Conservation (phyloP, 2,329 filamentous ascomycete species). For the Stemphylium vesicarium region DNA sequence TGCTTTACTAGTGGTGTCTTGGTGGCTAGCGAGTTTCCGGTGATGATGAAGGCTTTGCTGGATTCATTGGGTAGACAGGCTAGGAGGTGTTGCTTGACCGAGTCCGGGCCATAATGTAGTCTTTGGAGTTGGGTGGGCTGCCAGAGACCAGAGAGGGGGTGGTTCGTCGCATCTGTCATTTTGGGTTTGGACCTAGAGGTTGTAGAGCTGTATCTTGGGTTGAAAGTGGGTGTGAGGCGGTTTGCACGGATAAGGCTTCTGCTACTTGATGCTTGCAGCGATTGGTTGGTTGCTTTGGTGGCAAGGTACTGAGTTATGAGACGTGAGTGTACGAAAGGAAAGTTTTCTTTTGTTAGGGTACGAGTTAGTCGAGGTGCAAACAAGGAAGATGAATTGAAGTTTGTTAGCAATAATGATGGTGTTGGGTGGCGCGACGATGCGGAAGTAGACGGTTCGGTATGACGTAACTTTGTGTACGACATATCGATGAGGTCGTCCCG, state of each 20-base stretch:
- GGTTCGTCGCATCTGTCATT: slow-evolving; percentile 53
- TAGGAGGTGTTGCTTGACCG: slow-evolving; percentile 56
- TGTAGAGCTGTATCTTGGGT: neutral
- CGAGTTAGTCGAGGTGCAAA: neutral
- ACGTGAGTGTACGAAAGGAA: neutral
- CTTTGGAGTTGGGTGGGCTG: slow-evolving; percentile 58
- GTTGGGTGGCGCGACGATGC: neutral
- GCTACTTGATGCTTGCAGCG: neutral
- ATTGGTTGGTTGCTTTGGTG: neutral
- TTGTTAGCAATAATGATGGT: neutral
- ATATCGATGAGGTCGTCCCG: slow-evolving; percentile 6
- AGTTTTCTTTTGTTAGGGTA: neutral
- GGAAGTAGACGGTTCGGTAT: slow-evolving; percentile 8
- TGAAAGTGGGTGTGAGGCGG: neutral
- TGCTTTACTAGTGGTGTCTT: slow-evolving; percentile 61
- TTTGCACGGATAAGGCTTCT: neutral
- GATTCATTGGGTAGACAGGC: slow-evolving; percentile 51
- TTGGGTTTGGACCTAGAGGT: slow-evolving; percentile 22
- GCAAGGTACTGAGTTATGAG: neutral
- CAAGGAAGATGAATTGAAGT: neutral
- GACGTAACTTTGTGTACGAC: slow-evolving; percentile 11
- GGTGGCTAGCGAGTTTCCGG: slow-evolving; percentile 59
- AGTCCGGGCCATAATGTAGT: slow-evolving; percentile 58
- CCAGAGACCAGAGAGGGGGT: slow-evolving; percentile 58
- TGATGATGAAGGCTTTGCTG: slow-evolving; percentile 65